phyloP scores from a whole-genome alignment of 1,139 yeast species.

The Kluyveromyces marxianus region DNA sequence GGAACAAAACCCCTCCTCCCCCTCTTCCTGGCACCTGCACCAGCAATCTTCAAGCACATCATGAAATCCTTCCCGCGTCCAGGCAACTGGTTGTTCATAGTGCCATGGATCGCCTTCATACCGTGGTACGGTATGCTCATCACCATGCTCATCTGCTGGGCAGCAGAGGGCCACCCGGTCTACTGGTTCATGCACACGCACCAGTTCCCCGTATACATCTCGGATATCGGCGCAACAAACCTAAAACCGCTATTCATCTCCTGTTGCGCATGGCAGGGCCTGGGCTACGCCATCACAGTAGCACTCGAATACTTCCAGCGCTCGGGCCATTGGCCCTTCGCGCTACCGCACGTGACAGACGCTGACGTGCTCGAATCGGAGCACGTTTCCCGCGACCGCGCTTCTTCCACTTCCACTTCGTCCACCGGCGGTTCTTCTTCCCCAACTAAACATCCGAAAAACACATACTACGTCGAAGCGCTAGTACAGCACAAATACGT shows the following conservation, averaged over 20 bases:
- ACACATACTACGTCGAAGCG: constrained; percentile 13
- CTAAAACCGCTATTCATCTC: constrained; percentile 76
- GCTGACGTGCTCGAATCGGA: not conserved
- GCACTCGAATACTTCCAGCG: constrained; percentile 31
- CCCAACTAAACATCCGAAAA: not conserved
- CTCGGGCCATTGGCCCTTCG: constrained; percentile 21
- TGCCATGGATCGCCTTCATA: constrained; percentile 51
- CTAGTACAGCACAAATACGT: constrained; percentile 12
- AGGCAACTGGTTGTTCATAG: constrained; percentile 34
- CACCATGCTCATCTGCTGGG: constrained; percentile 65
- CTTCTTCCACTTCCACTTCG: no score
- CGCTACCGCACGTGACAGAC: not conserved
- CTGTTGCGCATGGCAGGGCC: constrained; percentile 73
- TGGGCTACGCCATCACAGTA: constrained; percentile 60
- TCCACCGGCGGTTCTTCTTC: no score
- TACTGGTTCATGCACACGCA: constrained; percentile 47
- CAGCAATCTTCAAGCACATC: not conserved
- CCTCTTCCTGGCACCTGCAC: no score
- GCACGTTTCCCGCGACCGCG: not conserved
- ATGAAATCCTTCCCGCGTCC: constrained; percentile 16
- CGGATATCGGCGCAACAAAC: constrained; percentile 81
- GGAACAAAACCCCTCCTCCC: no score
- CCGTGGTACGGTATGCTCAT: constrained; percentile 78
- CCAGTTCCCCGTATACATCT: constrained; percentile 61
- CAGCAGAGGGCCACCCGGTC: constrained; percentile 68